A percentile compares a stretch with the other conserved stretches of the same genome.
These are phyloP conservation scores for Phytophthora idaei DNA, from an alignment of 352 stramenopile genomes.

Conservation along the genomic window DNA sequence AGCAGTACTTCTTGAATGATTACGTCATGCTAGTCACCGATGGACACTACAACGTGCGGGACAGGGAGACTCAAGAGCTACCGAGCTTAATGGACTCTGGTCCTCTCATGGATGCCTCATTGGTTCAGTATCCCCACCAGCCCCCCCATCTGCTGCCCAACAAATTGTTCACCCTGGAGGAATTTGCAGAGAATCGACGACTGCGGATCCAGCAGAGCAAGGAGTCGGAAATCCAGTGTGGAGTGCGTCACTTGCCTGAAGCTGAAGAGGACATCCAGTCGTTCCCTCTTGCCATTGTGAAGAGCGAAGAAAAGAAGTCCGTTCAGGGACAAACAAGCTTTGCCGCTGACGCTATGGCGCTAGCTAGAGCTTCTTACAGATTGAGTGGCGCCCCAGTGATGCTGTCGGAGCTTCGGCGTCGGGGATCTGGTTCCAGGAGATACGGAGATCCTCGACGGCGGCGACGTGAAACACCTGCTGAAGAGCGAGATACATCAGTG, in stretches of 20 bases:
- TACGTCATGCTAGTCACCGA: constrained; percentile 91
- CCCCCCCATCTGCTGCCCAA: constrained; percentile 65
- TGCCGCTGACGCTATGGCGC: constrained; percentile 26
- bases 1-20: constrained; percentile 92
- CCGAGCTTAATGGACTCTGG: constrained; percentile 87
- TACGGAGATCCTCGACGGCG: constrained; percentile 33
- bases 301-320: constrained; percentile 14
- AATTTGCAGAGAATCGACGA: constrained; percentile 70
- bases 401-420: constrained; percentile 66
- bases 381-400: constrained; percentile 76
- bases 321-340: constrained; percentile 8
- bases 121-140: constrained; percentile 75
- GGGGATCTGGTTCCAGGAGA: constrained; percentile 30
- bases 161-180: constrained; percentile 36
- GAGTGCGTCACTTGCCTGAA: constrained; percentile 54
- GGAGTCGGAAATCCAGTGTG: constrained; percentile 72
- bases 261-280: constrained; percentile 47
- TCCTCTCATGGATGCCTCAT: constrained; percentile 76
- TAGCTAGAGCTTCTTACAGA: constrained; percentile 61
- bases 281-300: constrained; percentile 59
- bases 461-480: constrained; percentile 46
- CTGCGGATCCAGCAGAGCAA: constrained; percentile 67
- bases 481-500: constrained; percentile 85
- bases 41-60: constrained; percentile 86
- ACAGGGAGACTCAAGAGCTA: constrained; percentile 86